Evolutionary conservation across 78 protist genomes (phyloP), one percentile per base, ranked within the genome.

Genomic region (slime mould (Dictyostelium discoideum)): DNA sequence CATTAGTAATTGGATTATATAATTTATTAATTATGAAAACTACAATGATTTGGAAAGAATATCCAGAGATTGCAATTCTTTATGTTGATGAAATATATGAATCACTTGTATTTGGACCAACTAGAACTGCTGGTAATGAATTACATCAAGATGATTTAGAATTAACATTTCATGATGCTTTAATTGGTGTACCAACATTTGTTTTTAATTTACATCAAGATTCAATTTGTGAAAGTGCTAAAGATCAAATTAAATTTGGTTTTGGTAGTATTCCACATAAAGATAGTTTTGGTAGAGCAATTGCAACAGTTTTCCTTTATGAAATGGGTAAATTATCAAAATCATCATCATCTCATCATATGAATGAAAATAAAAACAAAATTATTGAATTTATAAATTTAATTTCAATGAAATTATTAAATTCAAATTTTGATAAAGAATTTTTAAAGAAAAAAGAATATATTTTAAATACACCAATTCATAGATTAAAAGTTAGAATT

Each of bases 401-500:
- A 48, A 20, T 90, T 22, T n/a, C 77, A 18, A 32, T 78, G 32
- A 48, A 63, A 48, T 37, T 90, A 3, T 32, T 90, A 7, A 26
- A 72, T 20, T 18, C 46, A 10, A 82, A 63, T 50, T 50, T 90
- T 13, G 20, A 39, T 26, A 73, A 54, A 22, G 95, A 90, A n/a
- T 72, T 77, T 26, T 0, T 24, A 24, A 90, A 72, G 32, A 82
- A 80, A n/a, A 72, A 40, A 5, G 89, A 82, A 48, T 85, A 90
- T 82, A 26, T 90, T 10, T n/a, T 90, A 9, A 82, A 82, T 82
- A 90, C 95, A n/a, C 57, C 24, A 29, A 46, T 80, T 67, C 95
- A 90, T 54, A 80, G 95, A 82, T 81, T 42, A 46, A 90, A 90
- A 69, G 76, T 82, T 60, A 80, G 95, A 73, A 32, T 90, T 40